These are phyloP conservation scores for Entomortierella chlamydospora DNA, from an alignment of 192 early-diverging fungal species.

Conservation along the genomic window DNA sequence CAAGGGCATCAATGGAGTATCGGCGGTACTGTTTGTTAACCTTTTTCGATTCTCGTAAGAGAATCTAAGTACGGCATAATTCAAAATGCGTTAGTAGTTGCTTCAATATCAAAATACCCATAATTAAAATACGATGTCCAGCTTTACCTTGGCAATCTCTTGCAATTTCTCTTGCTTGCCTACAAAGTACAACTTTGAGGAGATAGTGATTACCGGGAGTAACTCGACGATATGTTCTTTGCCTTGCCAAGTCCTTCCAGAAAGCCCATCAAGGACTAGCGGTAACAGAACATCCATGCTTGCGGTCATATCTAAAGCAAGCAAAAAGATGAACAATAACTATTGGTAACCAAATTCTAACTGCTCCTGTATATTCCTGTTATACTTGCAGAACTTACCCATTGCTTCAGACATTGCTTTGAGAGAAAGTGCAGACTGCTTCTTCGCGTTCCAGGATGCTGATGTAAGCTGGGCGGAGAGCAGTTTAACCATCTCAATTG, in stretches of 20 bases:
- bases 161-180: slow-evolving; percentile 40
- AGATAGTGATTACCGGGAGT: slow-evolving; percentile 65
- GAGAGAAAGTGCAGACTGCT: slow-evolving; percentile 75
- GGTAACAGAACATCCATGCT: slow-evolving; percentile 64
- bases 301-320: slow-evolving; percentile 47
- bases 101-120: no score
- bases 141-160: slow-evolving; percentile 56
- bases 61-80: slow-evolving; percentile 49
- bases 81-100: background rate
- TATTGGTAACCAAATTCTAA: background rate
- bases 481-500: slow-evolving; percentile 70
- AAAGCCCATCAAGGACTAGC: slow-evolving; percentile 70
- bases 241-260: slow-evolving; percentile 83
- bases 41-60: slow-evolving; percentile 81
- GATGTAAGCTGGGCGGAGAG: slow-evolving; percentile 65
- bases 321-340: background rate
- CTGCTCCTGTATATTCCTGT: no score
- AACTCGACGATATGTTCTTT: slow-evolving; percentile 82
- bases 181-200: slow-evolving; percentile 63
- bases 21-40: slow-evolving; percentile 79
- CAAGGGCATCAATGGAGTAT: slow-evolving; percentile 71
- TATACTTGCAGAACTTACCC: slow-evolving; percentile 18
- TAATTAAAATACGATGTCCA: no score
- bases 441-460: slow-evolving; percentile 83
- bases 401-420: slow-evolving; percentile 65